Evolutionary conservation across 345 rosid genomes (phyloP).

Genomic region (Rhodamnia argentea): DNA sequence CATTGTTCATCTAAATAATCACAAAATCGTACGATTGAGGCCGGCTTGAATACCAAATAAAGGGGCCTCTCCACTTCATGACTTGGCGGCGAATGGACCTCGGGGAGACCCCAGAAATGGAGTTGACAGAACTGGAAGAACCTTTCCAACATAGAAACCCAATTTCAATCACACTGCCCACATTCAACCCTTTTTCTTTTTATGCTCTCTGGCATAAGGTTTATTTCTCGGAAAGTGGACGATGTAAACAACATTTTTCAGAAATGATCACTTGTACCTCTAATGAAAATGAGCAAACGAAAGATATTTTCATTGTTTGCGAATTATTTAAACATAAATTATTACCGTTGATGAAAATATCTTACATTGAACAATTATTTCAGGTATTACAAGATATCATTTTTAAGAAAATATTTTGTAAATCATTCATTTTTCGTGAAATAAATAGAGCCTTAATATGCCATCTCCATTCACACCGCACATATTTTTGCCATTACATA

Average conservation of each 20-base stretch:
- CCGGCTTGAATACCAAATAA: neutral
- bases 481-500: neutral
- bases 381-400: neutral
- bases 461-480: neutral
- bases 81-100: neutral
- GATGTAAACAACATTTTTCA: neutral
- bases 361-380: neutral
- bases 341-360: neutral
- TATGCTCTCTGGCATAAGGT: neutral
- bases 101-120: neutral
- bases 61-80: neutral
- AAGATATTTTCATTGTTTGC: neutral
- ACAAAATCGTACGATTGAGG: too few species aligned
- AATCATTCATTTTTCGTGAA: neutral
- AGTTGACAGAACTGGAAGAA: neutral
- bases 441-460: fast-evolving
- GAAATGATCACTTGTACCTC: neutral
- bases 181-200: neutral
- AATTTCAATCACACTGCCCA: neutral
- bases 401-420: neutral
- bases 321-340: neutral
- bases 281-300: neutral
- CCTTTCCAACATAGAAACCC: neutral
- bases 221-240: neutral
- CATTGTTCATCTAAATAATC: too few species aligned